phyloP scores from a whole-genome alignment of 805 yeast species.

The Saturnispora sekii region DNA sequence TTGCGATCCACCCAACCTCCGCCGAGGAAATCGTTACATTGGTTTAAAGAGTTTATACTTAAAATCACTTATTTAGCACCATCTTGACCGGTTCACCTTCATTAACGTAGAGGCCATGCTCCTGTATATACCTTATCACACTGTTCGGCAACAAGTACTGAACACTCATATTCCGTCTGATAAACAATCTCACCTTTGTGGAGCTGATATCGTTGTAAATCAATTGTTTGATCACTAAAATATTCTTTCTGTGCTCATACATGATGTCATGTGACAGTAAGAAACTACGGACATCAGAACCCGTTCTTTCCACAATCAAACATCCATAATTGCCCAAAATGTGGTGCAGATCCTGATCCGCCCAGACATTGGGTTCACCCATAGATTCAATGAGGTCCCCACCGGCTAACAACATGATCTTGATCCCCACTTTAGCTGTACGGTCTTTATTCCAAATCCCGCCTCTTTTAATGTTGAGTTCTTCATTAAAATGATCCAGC shows the following conservation, averaged over 20 bases:
- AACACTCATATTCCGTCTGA: conserved; percentile 93
- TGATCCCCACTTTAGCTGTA: conserved; percentile 55
- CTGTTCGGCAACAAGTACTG: conserved; percentile 90
- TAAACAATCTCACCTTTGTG: conserved; percentile 85
- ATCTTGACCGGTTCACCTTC: conserved; percentile 93
- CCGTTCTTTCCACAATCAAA: conserved; percentile 92
- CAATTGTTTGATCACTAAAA: conserved; percentile 87
- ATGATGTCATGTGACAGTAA: conserved; percentile 88
- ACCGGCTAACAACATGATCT: conserved; percentile 93
- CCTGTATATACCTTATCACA: conserved; percentile 91
- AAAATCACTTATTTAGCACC: conserved; percentile 37
- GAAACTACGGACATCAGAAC: conserved; percentile 90
- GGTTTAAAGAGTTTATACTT: conserved; percentile 20
- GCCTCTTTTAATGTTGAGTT: conserved; percentile 80
- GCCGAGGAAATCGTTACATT: conserved; percentile 96
- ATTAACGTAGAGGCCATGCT: conserved; percentile 73
- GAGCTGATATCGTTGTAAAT: conserved; percentile 94
- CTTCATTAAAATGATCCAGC: conserved; percentile 92
- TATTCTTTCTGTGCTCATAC: conserved; percentile 93
- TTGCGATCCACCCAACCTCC: conserved; percentile 97
- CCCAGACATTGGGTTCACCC: conserved; percentile 99
- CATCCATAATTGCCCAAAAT: conserved; percentile 95
- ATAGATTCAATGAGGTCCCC: conserved; percentile 95
- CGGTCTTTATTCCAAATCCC: conserved; percentile 59
- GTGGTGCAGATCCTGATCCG: conserved; percentile 89